Evolutionary conservation across 2,329 filamentous ascomycete species (phyloP), one percentile per base, ranked within the genome.

Genomic region (Pseudocercospora cruenta): DNA sequence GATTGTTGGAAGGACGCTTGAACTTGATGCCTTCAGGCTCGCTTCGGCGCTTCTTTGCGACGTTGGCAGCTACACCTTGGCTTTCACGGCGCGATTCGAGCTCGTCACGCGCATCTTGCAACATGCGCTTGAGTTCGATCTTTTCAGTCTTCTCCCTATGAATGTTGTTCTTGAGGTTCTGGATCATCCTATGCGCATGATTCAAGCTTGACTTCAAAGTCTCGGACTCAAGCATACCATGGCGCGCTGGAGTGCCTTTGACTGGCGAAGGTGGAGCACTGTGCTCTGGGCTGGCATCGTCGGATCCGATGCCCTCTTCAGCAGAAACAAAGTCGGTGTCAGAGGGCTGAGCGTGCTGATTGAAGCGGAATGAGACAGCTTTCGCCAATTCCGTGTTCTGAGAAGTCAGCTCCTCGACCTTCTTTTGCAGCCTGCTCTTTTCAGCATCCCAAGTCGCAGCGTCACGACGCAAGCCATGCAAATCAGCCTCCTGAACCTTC

Each of bases 101-200:
- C 75, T 99, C 95, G 76, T 99, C 95, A 39, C 94, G 89, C 24
- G 94, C 91, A 74, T 99, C 95, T 80, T 98, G 94, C 31, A 98
- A 87, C 86, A 99, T 92, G 66, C 94, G 91, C 80, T 93, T 94
- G 62, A 98, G 87, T 80, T 99, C 95, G 28, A 98, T 87, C 83
- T 97, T 99, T 79, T 99, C 95, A 0, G 94, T 97, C 88, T 98
- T 99, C 79, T 99, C 95, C 36, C 95, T 91, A 78, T 99, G 94
- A 55, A 98, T 91, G 74, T 94, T 96, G 78, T 91, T 93, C 80
- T 96, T 93, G 72, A 98, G 87, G 74, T 93, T 96, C 78, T 98
- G 94, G 66, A 99, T 97, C 81, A 96, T 97, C 65, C 94, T 89
- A 78, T 98, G 95, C 45, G 95, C 94, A 78, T 99, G 95, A 71